phyloP scores from a whole-genome alignment of 495 filamentous ascomycete genomes.

The Neurospora pannonica region DNA sequence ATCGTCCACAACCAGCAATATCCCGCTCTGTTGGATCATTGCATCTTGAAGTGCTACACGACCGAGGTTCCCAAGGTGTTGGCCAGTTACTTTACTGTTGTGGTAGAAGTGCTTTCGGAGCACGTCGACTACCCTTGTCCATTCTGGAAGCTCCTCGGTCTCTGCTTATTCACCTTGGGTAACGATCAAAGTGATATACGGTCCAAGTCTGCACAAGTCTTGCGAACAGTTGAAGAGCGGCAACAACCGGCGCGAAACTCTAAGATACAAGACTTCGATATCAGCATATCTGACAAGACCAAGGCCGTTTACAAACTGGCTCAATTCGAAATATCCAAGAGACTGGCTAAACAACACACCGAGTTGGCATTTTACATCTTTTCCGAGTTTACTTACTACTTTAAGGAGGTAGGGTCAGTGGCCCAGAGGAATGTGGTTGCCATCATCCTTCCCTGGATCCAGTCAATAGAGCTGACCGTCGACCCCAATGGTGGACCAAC shows the following conservation, averaged over 20 bases:
- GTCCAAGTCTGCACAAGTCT: conserved; percentile 76
- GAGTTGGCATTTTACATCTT: conserved; percentile 89
- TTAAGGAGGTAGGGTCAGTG: conserved; percentile 69
- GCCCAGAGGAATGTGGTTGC: conserved; percentile 90
- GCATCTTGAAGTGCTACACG: conserved; percentile 80
- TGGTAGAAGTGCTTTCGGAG: conserved; percentile 75
- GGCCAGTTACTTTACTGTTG: conserved; percentile 92
- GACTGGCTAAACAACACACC: conserved; percentile 77
- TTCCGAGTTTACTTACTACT: conserved; percentile 86
- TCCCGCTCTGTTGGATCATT: conserved; percentile 72
- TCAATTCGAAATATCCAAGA: conserved; percentile 90
- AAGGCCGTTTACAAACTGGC: conserved; percentile 95
- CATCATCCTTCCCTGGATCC: conserved; percentile 92
- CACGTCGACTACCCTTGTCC: conserved; percentile 67
- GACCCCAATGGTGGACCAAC: conserved; percentile 89
- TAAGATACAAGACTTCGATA: conserved; percentile 92
- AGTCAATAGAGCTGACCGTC: conserved; percentile 85
- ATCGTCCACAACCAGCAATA: conserved; percentile 84
- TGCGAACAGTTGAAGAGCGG: conserved; percentile 74
- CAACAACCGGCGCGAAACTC: conserved; percentile 63
- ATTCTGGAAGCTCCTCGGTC: conserved; percentile 83
- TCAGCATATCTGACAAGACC: conserved; percentile 96
- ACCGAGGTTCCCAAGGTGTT: conserved; percentile 68
- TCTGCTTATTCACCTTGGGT: conserved; percentile 83
- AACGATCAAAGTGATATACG: conserved; percentile 81